A percentile compares a stretch with the other conserved stretches of the same genome.
phyloP scores from a whole-genome alignment of 345 rosid genomes.

The Citrus unshiu region DNA sequence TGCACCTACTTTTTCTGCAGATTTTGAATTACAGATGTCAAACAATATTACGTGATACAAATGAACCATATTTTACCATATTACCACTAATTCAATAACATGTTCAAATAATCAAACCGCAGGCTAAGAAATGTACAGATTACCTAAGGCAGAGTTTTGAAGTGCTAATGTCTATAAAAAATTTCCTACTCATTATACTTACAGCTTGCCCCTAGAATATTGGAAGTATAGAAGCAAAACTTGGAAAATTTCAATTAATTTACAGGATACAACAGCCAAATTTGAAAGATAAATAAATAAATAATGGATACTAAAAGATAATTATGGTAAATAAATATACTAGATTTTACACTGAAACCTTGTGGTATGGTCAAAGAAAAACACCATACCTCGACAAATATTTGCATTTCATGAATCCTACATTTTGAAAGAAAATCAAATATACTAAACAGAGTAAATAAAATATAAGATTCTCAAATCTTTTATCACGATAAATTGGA shows the following conservation, averaged over 20 bases:
- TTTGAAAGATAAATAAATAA: neutral
- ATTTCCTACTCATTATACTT: neutral
- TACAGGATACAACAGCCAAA: neutral
- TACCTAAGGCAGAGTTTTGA: neutral
- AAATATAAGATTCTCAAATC: neutral
- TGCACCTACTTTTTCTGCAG: conserved; percentile 25
- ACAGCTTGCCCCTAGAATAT: neutral
- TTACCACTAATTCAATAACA: neutral
- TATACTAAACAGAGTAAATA: neutral
- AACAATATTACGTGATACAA: neutral
- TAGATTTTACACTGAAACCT: neutral
- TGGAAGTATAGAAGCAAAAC: neutral
- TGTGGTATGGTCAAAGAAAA: neutral
- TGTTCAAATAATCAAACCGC: neutral
- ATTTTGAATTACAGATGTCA: neutral
- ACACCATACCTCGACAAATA: neutral
- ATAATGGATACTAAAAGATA: too few relatives aligned
- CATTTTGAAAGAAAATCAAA: neutral
- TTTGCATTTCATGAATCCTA: neutral
- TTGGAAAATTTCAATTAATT: neutral
- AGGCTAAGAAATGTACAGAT: neutral
- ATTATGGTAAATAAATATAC: neutral
- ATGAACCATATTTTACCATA: neutral
- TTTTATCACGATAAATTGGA: neutral
- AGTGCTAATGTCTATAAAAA: neutral